A percentile compares a stretch with the other conserved stretches of the same genome.
phyloP scores from a whole-genome alignment of 192 early-diverging fungal genomes.

The Dimargaris xerosporica region DNA sequence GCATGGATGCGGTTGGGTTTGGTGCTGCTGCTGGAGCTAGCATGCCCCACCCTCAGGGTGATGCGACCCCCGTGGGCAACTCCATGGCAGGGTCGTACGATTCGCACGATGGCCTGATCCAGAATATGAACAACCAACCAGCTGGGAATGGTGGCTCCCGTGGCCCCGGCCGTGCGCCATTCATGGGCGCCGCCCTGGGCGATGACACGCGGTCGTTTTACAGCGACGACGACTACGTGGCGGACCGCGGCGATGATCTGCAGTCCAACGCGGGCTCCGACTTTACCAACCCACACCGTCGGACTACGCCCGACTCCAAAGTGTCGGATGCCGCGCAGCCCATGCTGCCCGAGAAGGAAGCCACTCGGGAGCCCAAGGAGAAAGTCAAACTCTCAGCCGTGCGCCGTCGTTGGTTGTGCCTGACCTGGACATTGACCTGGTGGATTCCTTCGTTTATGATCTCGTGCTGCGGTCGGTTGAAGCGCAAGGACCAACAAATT shows the following conservation, averaged over 20 bases:
- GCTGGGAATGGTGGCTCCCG: constrained; percentile 14
- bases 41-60: constrained; percentile 14
- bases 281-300: constrained; percentile 14
- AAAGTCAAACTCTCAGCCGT: constrained; percentile 34
- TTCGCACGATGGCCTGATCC: constrained; percentile 14
- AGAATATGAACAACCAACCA: constrained; percentile 10
- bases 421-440: constrained; percentile 52
- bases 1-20: constrained; percentile 22
- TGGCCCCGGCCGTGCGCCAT: constrained; percentile 25
- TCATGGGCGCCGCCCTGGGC: constrained; percentile 20
- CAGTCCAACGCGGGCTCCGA: constrained; percentile 30
- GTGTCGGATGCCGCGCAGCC: constrained; percentile 19
- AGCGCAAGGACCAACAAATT: constrained; percentile 59
- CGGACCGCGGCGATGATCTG: constrained; percentile 26
- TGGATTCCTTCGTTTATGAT: constrained; percentile 64
- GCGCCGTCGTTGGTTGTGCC: constrained; percentile 65
- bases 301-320: constrained; percentile 23
- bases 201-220: constrained; percentile 23
- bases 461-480: constrained; percentile 57
- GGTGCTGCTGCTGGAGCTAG: constrained; percentile 14
- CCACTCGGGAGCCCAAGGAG: constrained; percentile 31
- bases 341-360: constrained; percentile 13
- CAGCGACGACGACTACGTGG: constrained; percentile 29
- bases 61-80: constrained; percentile 4
- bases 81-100: constrained; percentile 17